phyloP scores from a whole-genome alignment of 441 rosid species.

The Gossypium lobatum region DNA sequence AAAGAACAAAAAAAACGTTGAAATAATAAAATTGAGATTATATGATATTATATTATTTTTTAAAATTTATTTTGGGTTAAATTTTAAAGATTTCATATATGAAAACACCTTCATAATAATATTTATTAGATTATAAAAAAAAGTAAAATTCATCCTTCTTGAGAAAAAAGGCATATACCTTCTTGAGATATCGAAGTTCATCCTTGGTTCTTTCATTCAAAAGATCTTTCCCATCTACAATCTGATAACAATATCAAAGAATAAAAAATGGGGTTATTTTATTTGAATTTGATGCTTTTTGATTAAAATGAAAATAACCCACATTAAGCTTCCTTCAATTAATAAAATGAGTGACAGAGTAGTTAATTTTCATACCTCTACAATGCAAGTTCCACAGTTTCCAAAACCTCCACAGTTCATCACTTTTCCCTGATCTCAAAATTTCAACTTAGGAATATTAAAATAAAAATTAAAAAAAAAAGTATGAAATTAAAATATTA shows the following conservation, averaged over 20 bases:
- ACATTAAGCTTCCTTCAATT: not conserved
- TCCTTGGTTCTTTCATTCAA: constrained; percentile 71
- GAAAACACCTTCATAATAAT: no score
- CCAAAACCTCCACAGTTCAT: constrained; percentile 96
- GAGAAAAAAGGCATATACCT: constrained; percentile 32
- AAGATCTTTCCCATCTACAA: constrained; percentile 69
- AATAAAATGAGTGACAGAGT: not conserved
- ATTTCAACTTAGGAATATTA: not conserved
- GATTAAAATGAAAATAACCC: not conserved
- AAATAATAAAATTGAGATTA: no score
- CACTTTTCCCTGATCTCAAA: constrained; percentile 54
- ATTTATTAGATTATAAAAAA: no score
- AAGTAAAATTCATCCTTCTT: no score
- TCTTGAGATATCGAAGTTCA: constrained; percentile 57
- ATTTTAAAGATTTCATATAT: no score
- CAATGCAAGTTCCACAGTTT: constrained; percentile 92
- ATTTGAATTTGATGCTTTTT: not conserved
- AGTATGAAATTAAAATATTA: no score
- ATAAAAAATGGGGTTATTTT: not conserved
- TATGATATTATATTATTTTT: no score
- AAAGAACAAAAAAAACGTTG: no score
- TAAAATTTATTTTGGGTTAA: no score
- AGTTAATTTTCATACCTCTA: constrained; percentile 44
- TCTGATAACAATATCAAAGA: constrained; percentile 31
- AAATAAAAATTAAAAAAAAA: not conserved